Percentiles rank a stretch among this genome's conserved stretches.
Conservation (phyloP, 139 green algal species). For the Edaphochlamys debaryana region DNA sequence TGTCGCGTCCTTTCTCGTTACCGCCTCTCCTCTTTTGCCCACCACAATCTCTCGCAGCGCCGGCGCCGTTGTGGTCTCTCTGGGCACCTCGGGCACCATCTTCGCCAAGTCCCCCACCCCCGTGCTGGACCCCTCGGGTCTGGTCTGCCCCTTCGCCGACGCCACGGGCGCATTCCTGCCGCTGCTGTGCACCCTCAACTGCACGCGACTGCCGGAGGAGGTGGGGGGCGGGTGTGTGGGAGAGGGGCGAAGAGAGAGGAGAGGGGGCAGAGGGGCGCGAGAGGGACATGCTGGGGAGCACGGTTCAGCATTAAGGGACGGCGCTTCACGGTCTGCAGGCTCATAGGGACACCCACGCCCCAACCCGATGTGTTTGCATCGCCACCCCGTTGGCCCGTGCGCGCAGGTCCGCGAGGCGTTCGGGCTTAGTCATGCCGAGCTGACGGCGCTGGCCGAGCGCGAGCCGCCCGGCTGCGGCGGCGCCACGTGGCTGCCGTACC, state of each 20-base stretch:
- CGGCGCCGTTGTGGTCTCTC: constrained; percentile 72
- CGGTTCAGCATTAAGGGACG: too few species aligned
- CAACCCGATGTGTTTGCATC: too few species aligned
- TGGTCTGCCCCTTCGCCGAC: constrained; percentile 86
- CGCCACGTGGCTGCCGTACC: constrained; percentile 84
- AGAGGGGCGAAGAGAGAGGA: neutral
- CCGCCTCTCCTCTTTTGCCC: too few species aligned
- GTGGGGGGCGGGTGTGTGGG: constrained; percentile 47
- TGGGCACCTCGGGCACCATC: constrained; percentile 88
- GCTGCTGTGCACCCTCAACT: constrained; percentile 92
- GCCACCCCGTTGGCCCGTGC: too few species aligned
- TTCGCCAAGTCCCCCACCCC: constrained; percentile 76
- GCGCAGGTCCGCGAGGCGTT: constrained; percentile 66
- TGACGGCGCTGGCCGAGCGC: constrained; percentile 66
- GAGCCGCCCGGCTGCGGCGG: constrained; percentile 77
- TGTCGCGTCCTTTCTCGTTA: too few species aligned
- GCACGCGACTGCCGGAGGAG: constrained; percentile 81
- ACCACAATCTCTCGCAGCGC: too few species aligned
- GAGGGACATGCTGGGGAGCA: neutral
- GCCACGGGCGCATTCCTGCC: constrained; percentile 82
- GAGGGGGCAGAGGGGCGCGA: too few species aligned
- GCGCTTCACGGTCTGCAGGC: too few species aligned
- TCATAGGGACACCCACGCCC: too few species aligned
- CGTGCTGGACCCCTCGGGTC: constrained; percentile 75
- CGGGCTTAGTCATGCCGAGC: constrained; percentile 64